These are phyloP conservation scores for Emericellopsis terricola DNA, from an alignment of 495 filamentous ascomycete genomes.

Conservation along the genomic window DNA sequence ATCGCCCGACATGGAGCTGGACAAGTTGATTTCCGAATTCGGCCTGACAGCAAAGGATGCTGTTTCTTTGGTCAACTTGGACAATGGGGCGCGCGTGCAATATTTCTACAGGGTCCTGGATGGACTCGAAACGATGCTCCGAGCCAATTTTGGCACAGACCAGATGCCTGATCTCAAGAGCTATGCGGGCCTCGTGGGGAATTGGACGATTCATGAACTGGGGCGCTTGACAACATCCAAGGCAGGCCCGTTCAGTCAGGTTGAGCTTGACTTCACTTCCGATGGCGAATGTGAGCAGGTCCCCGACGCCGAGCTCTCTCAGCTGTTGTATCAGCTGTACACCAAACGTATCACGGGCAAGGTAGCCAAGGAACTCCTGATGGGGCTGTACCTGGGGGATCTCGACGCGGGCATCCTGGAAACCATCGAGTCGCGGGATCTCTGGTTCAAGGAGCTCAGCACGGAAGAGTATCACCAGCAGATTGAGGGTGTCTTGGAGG, in stretches of 20 bases:
- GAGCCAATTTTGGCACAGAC: constrained; percentile 12
- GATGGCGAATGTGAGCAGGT: constrained; percentile 31
- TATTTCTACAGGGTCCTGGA: constrained; percentile 66
- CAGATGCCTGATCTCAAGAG: constrained; percentile 3
- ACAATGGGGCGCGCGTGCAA: constrained; percentile 64
- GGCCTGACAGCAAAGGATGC: constrained; percentile 72
- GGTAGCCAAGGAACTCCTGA: constrained; percentile 57
- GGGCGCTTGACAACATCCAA: constrained; percentile 42
- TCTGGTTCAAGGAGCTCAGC: constrained; percentile 46
- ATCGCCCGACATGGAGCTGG: constrained; percentile 51
- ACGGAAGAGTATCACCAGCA: constrained; percentile 40
- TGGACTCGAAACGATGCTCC: constrained; percentile 22
- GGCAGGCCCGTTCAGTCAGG: constrained; percentile 13
- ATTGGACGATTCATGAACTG: constrained; percentile 78
- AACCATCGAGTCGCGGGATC: constrained; percentile 44
- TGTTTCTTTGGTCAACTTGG: constrained; percentile 56
- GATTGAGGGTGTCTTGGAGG: constrained; percentile 28
- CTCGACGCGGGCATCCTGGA: constrained; percentile 29
- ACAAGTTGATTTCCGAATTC: constrained; percentile 36
- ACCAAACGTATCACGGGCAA: constrained; percentile 52
- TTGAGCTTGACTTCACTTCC: constrained; percentile 18
- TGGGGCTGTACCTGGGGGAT: constrained; percentile 29
- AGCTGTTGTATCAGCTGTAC: constrained; percentile 46
- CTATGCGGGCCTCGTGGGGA: constrained; percentile 27
- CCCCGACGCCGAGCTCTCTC: constrained; percentile 39